Evolutionary conservation across 78 protist species (phyloP).

Genomic region (Reticulomyxa filosa): DNA sequence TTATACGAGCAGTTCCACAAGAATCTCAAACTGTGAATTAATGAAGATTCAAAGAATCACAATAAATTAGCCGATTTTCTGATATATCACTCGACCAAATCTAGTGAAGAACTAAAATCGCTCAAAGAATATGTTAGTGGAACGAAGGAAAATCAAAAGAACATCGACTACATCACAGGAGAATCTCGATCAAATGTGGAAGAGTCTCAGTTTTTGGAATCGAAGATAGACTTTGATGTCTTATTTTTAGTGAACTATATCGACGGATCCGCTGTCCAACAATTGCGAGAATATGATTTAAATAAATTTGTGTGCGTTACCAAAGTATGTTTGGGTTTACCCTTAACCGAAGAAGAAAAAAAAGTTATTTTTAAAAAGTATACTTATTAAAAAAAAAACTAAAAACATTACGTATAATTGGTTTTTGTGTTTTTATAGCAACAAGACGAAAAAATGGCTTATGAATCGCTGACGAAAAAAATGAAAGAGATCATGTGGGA

Average conservation of each 20-base stretch:
- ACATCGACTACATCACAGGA: conserved; percentile 98
- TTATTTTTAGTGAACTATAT: conserved; percentile 95
- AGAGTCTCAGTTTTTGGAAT: conserved; percentile 61
- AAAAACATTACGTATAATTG: too few relatives aligned
- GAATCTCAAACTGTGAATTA: conserved; percentile 96
- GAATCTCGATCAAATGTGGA: conserved; percentile 62
- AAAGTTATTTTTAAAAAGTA: too few relatives aligned
- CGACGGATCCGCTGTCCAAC: conserved; percentile 96
- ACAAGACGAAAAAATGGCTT: conserved; percentile 23
- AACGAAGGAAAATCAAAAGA: conserved; percentile 94
- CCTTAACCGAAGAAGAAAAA: conserved; percentile 79
- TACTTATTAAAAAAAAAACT: too few relatives aligned
- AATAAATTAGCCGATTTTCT: conserved; percentile 81
- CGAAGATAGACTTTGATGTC: conserved; percentile 45
- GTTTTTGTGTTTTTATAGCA: too few relatives aligned
- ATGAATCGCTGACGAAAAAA: conserved; percentile 68
- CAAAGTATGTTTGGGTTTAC: conserved; percentile 89
- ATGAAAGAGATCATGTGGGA: conserved; percentile 96
- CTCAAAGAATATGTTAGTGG: conserved; percentile 91
- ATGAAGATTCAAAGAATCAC: conserved; percentile 92
- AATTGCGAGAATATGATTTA: conserved; percentile 93
- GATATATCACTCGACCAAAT: conserved; percentile 79
- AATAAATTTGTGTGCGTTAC: conserved; percentile 91
- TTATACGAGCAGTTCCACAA: conserved; percentile 90
- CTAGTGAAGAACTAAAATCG: conserved; percentile 48